Base-by-base conservation (phyloP, 2,329 filamentous ascomycete genomes). In the Aspergillus quadricinctus region DNA sequence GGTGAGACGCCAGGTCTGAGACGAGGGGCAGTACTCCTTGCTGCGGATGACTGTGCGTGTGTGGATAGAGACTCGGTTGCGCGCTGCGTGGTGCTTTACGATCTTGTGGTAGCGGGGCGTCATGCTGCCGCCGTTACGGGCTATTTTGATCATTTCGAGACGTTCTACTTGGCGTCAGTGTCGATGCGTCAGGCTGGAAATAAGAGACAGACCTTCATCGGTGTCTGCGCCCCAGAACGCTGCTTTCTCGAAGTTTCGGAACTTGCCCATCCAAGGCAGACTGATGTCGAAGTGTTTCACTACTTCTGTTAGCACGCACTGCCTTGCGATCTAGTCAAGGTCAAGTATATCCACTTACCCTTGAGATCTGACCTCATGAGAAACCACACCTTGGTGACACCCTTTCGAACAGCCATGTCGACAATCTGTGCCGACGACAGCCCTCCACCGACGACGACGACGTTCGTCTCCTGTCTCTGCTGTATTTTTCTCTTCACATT, bases 211-310 rank as follows among this genome's bases (percentile, higher is more conserved):
- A 77, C 78, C 77, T 65, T 85, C 81, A 57, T 90, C 86, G 5
- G 82, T 83, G 63, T 92, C 88, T 3, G 88, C 88, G 6, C 83
- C 84, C 87, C 88, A 92, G 71, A 92, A 94, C 0, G 81, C 80
- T 0, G 89, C 86, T 68, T 92, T 88, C 62, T 89, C 85, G 53
- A 85, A 82, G 68, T 93, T 93, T 55, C 87, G 85, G 71, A 89
- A 93, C 69, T 93, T 93, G 9, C 87, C 88, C 71, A 93, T 88
- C 90, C 90, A 94, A 49, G 83, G 81, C 1, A 93, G 78, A 55
- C 86, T 83, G 25, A 93, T 81, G 64, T 93, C 90, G 61, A 93
- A 93, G 57, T 88, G 86, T 72, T 93, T 93, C 50, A 90, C 80
- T 63, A 29, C 14, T 4, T 23, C n/a, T n/a, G 11, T 37, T 21